Evolutionary conservation across 768 basidiomycete species (phyloP), one percentile per base, ranked within the genome.

Genomic region (Hortiboletus campestris): DNA sequence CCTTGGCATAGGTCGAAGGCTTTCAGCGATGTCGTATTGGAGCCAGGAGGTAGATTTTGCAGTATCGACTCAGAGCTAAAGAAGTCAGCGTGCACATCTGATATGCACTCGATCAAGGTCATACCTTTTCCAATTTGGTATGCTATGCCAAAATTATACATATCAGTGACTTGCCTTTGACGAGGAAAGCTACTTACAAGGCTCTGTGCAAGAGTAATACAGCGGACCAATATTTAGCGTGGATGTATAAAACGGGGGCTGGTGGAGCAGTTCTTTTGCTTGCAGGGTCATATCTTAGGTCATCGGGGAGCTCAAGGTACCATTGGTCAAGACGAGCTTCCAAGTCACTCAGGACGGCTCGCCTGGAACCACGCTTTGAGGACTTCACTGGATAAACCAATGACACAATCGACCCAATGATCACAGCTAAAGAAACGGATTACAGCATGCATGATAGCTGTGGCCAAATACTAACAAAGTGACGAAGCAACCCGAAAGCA

Each of bases 1-100:
- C 80, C 76, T 67, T 89, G 85, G 16, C 88, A 85, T 14, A 89
- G 74, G 64, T 91, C 90, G 57, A 91, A 86, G 1, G 89, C 84
- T 65, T 86, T 85, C 51, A 81, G 69, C 25, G 83, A 83, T 9
- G 76, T 61, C 1, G 81, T 78, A 39, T 77, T 75, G 5, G 68
- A 66, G 19, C 68, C 68, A 25, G 54, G 41, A 38, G 65, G 58
- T 49, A 80, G 78, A 58, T 78, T 78, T 56, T 76, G 74, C 14
- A 75, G 66, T 32, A 74, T 72, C 38, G 77, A 74, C 53, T 80
- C 79, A 44, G 72, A 69, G 47, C 82, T 80, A 62, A 41, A 25
- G 14, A 42, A 31, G 38, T 58, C 28, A 66, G 55, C 35, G 39
- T 40, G 32, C 8, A 36, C 22, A 22, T 14, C 17, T 17, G 25